Conservation (phyloP, 1,284 basidiomycete species). For the Marasmius oreades region DNA sequence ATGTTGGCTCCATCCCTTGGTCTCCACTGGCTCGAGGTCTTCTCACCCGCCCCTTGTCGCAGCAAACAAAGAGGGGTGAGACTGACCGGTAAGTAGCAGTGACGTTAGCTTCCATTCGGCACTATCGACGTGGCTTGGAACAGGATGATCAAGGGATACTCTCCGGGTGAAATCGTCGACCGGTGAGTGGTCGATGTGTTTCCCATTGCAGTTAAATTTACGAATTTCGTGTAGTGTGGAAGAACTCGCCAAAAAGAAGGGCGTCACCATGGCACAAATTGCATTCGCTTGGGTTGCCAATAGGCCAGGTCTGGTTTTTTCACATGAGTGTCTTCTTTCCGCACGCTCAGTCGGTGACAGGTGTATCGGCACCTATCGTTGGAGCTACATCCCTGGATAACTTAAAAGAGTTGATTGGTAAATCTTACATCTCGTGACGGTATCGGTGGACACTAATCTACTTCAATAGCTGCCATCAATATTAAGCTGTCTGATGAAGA, state of each 20-base stretch:
- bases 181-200: too few species aligned
- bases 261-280: slow-evolving; percentile 12
- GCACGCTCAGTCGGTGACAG: slow-evolving; percentile 1
- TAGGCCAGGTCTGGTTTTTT: background rate
- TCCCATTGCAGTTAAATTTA: too few species aligned
- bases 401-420: slow-evolving; percentile 16
- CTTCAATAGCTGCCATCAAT: too few species aligned
- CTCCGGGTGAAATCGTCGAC: too few species aligned
- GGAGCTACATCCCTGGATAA: slow-evolving; percentile 16
- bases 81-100: too few species aligned
- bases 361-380: slow-evolving; percentile 17
- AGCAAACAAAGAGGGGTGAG: too few species aligned
- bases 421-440: background rate
- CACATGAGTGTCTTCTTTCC: background rate
- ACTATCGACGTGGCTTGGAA: too few species aligned
- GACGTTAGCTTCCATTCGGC: too few species aligned
- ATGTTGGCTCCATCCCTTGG: slow-evolving; percentile 45
- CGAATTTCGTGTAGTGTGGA: slow-evolving; percentile 3
- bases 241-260: slow-evolving; percentile 10
- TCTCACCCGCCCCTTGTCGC: slow-evolving; percentile 37
- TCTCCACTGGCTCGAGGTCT: slow-evolving; percentile 47
- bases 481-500: too few species aligned
- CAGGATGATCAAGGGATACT: too few species aligned
- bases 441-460: background rate
- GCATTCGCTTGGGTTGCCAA: slow-evolving; percentile 11